Conservation (phyloP, 495 filamentous ascomycete genomes). For the Polyplosphaeria fusca region DNA sequence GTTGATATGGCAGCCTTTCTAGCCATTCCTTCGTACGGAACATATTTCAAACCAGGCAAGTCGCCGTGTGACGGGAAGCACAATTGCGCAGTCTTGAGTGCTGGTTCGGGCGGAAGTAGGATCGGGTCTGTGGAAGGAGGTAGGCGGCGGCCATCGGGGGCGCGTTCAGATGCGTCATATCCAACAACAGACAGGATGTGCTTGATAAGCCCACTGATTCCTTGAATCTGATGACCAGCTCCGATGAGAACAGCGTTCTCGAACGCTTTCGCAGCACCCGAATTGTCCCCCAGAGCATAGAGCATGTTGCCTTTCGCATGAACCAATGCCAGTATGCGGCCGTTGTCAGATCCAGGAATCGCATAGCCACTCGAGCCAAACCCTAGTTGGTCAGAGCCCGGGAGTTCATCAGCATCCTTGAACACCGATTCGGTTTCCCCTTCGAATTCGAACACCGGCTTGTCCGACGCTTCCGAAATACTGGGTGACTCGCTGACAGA, state of each 20-base stretch:
- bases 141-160: conserved; percentile 25
- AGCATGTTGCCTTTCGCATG: conserved; percentile 99
- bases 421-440: conserved; percentile 45
- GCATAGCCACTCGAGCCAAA: conserved; percentile 83
- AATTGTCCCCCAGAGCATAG: conserved; percentile 84
- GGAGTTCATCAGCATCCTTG: conserved; percentile 34
- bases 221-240: conserved; percentile 65
- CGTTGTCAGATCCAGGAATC: conserved; percentile 85
- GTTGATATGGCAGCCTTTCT: conserved; percentile 83
- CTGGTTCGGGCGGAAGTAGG: conserved; percentile 77
- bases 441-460: conserved; percentile 56
- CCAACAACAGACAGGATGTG: conserved; percentile 73
- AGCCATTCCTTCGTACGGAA: conserved; percentile 63
- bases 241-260: conserved; percentile 93
- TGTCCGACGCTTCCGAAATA: conserved; percentile 53
- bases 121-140: conserved; percentile 56
- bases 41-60: conserved; percentile 76
- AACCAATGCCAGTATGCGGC: conserved; percentile 83
- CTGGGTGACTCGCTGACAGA: conserved; percentile 51
- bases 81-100: conserved; percentile 75
- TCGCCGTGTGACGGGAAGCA: conserved; percentile 78
- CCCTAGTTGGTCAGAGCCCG: conserved; percentile 48
- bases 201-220: conserved; percentile 76
- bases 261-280: conserved; percentile 81
- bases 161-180: conserved; percentile 34